These are phyloP conservation scores for Calonectria hongkongensis DNA, from an alignment of 2,329 filamentous ascomycete species.

Conservation along the genomic window DNA sequence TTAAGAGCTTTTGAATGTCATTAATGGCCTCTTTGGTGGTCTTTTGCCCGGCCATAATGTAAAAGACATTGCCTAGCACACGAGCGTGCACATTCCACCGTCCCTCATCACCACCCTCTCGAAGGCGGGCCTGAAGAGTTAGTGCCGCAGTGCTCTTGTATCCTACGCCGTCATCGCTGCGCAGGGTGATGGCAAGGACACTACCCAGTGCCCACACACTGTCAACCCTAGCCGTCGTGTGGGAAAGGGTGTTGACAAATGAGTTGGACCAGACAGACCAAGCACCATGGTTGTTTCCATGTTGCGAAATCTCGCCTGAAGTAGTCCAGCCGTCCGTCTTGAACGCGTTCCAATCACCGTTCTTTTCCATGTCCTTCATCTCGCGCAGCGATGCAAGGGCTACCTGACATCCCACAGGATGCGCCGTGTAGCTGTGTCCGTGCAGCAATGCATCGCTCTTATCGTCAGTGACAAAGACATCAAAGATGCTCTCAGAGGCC, in stretches of 20 bases:
- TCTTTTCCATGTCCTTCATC: slow-evolving; percentile 75
- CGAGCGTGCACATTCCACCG: slow-evolving; percentile 72
- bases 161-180: slow-evolving; percentile 63
- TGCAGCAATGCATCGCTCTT: slow-evolving; percentile 89
- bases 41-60: slow-evolving; percentile 74
- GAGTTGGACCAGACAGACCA: slow-evolving; percentile 84
- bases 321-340: slow-evolving; percentile 35
- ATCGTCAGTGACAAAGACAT: slow-evolving; percentile 80
- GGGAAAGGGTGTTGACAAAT: slow-evolving; percentile 77
- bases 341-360: slow-evolving; percentile 71
- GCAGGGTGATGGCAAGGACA: slow-evolving; percentile 79
- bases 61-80: slow-evolving; percentile 75
- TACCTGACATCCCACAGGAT: slow-evolving; percentile 87
- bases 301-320: neutral
- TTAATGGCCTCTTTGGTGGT: slow-evolving; percentile 56
- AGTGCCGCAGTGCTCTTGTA: slow-evolving; percentile 69
- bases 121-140: slow-evolving; percentile 63
- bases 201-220: slow-evolving; percentile 84
- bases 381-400: slow-evolving; percentile 79
- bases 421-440: slow-evolving; percentile 91
- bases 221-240: slow-evolving; percentile 70
- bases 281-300: slow-evolving; percentile 45
- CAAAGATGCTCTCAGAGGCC: slow-evolving; percentile 83
- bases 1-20: slow-evolving; percentile 47
- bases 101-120: slow-evolving; percentile 51